Percentiles rank a stretch among this genome's conserved stretches.
Conservation (phyloP, 2,329 filamentous ascomycete species). For the Monilinia polystroma region DNA sequence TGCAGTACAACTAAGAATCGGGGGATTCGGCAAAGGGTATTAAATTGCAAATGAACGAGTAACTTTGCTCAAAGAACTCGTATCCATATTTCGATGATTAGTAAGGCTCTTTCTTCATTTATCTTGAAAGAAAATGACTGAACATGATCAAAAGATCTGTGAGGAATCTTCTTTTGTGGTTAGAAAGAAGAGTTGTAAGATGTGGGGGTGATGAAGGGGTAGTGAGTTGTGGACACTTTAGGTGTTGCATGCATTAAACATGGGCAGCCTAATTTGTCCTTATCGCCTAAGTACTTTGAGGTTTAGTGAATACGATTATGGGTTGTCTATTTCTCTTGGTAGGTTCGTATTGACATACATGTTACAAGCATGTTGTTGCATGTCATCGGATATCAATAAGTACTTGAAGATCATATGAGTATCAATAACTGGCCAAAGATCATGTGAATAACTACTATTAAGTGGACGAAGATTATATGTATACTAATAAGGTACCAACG, state of each 20-base stretch:
- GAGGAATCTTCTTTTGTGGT: neutral
- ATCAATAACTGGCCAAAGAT: too few species aligned
- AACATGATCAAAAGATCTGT: neutral
- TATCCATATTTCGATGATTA: conserved; percentile 1
- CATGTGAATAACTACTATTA: too few species aligned
- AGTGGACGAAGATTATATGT: too few species aligned
- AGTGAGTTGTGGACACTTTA: neutral
- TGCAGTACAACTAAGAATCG: neutral
- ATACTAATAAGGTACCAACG: too few species aligned
- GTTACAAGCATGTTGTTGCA: too few species aligned
- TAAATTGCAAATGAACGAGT: neutral
- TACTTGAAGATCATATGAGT: too few species aligned
- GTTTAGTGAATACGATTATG: too few species aligned
- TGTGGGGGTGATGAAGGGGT: neutral
- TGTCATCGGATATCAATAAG: too few species aligned
- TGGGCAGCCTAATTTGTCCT: neutral
- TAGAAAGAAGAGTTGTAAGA: too few species aligned
- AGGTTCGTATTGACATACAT: too few species aligned
- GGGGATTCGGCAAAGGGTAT: neutral
- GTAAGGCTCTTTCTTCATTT: neutral
- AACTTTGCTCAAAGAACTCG: neutral
- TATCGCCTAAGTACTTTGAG: too few species aligned
- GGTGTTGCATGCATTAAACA: neutral
- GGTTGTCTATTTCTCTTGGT: too few species aligned
- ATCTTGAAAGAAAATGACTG: neutral